A percentile compares a stretch with the other conserved stretches of the same genome.
phyloP scores from a whole-genome alignment of 1,139 yeast genomes.

The Geotrichum cucujoidarum region DNA sequence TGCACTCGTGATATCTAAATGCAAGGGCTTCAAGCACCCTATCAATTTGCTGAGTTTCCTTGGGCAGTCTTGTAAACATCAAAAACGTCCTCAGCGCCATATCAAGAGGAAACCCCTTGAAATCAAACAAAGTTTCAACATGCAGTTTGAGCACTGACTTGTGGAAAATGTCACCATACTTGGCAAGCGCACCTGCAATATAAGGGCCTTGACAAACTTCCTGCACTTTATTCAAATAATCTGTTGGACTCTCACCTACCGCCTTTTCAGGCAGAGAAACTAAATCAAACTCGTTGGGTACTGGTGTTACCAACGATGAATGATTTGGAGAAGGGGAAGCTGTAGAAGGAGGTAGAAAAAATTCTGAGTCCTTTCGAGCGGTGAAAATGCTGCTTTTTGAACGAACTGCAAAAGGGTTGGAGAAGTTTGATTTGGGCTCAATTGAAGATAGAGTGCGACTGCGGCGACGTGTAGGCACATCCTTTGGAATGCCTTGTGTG shows the following conservation, averaged over 20 bases:
- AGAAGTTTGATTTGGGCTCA: conserved; percentile 1
- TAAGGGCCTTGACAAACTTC: conserved; percentile 36
- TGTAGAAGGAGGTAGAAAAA: background rate
- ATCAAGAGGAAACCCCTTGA: conserved; percentile 53
- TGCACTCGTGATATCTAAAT: conserved; percentile 42
- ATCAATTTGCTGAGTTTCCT: conserved; percentile 69
- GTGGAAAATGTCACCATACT: conserved; percentile 38
- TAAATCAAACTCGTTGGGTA: background rate
- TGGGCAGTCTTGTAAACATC: conserved; percentile 53
- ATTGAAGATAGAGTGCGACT: conserved; percentile 6
- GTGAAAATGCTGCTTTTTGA: conserved; percentile 6
- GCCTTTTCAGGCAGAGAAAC: conserved; percentile 32
- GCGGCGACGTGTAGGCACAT: background rate
- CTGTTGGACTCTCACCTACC: conserved; percentile 36
- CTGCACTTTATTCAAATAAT: conserved; percentile 36
- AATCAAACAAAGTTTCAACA: conserved; percentile 43
- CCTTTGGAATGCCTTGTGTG: no score
- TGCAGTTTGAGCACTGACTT: conserved; percentile 39
- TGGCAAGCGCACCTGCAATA: conserved; percentile 40
- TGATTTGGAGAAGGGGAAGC: background rate
- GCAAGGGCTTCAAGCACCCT: conserved; percentile 55
- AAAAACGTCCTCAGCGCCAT: conserved; percentile 55
- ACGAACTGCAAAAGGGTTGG: background rate
- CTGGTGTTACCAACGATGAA: background rate
- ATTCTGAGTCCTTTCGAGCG: background rate